These are phyloP conservation scores for Tolypocladium ophioglossoides DNA, from an alignment of 2,329 filamentous ascomycete species.

Conservation along the genomic window DNA sequence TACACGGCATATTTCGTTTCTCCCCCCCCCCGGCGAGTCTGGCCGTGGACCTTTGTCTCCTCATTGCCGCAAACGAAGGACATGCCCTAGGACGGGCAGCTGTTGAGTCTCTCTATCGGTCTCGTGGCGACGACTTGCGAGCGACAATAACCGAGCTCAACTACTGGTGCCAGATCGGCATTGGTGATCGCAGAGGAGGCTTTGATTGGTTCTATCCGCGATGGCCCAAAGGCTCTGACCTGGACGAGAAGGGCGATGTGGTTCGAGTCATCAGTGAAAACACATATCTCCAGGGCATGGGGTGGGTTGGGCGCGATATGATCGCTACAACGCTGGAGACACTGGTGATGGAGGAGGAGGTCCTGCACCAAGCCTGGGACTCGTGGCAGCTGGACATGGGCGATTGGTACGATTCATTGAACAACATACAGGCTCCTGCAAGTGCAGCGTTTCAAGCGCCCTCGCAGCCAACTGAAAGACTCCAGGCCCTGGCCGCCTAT, in stretches of 20 bases:
- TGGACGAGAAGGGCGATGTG: slow-evolving; percentile 54
- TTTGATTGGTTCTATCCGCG: slow-evolving; percentile 81
- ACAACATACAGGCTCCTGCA: slow-evolving; percentile 28
- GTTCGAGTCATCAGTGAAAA: slow-evolving; percentile 72
- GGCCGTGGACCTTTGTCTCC: slow-evolving; percentile 68
- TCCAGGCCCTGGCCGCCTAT: slow-evolving; percentile 35
- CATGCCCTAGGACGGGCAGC: slow-evolving; percentile 63
- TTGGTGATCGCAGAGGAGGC: slow-evolving; percentile 80
- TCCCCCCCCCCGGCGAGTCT: slow-evolving; percentile 52
- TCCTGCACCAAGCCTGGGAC: slow-evolving; percentile 53
- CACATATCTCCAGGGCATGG: slow-evolving; percentile 72
- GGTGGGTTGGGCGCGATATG: slow-evolving; percentile 57
- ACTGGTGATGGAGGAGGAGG: slow-evolving; percentile 46
- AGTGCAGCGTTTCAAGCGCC: slow-evolving; percentile 3
- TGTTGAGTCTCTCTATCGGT: slow-evolving; percentile 58
- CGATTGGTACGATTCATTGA: slow-evolving; percentile 38
- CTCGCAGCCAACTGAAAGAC: slow-evolving; percentile 9
- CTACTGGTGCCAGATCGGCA: slow-evolving; percentile 94
- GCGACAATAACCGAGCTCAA: slow-evolving; percentile 75
- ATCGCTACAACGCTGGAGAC: slow-evolving; percentile 22
- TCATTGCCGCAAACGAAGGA: slow-evolving; percentile 80
- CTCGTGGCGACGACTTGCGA: slow-evolving; percentile 62
- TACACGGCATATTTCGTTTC: slow-evolving; percentile 80
- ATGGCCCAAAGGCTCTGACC: slow-evolving; percentile 62
- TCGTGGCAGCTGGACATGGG: slow-evolving; percentile 57